Conservation (phyloP, 208 protist species). For the Herpetomonas muscarum region DNA sequence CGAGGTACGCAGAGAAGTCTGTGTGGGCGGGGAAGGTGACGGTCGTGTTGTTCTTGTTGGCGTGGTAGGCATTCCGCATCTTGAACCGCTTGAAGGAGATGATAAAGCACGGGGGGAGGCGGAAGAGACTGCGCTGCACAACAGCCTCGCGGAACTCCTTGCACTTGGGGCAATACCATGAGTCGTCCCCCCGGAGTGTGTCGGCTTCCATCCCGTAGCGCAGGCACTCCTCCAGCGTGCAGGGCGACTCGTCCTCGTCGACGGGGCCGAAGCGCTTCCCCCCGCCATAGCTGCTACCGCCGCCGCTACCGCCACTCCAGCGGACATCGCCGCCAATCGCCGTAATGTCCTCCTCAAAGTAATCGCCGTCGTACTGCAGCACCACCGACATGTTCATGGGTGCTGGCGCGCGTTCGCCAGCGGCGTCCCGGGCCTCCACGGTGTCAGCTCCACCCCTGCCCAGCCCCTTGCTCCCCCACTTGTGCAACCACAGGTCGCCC, state of each 20-base stretch:
- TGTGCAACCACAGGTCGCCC: background rate
- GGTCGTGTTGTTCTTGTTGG: slow-evolving; percentile 65
- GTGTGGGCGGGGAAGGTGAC: slow-evolving; percentile 51
- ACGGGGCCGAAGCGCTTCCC: background rate
- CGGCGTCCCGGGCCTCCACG: background rate
- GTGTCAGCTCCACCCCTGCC: background rate
- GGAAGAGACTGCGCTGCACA: slow-evolving; percentile 58
- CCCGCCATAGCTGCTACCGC: background rate
- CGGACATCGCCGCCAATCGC: background rate
- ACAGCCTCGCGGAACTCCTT: slow-evolving; percentile 50
- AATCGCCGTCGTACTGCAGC: slow-evolving; percentile 1
- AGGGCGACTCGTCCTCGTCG: slow-evolving; percentile 20
- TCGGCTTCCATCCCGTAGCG: slow-evolving; percentile 39
- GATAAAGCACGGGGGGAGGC: slow-evolving; percentile 66
- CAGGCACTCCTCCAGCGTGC: slow-evolving; percentile 43
- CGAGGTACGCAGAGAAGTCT: slow-evolving; percentile 61
- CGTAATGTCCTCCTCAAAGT: background rate
- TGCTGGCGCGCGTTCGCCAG: background rate
- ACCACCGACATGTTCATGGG: background rate
- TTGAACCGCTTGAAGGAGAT: slow-evolving; percentile 82
- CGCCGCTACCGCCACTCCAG: too few species aligned
- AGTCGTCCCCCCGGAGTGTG: slow-evolving; percentile 52
- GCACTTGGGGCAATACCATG: slow-evolving; percentile 69
- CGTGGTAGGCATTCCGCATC: slow-evolving; percentile 36
- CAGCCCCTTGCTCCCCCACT: background rate